Evolutionary conservation across 2,329 filamentous ascomycete genomes (phyloP).

Genomic region (Penicillium sclerotigenum): DNA sequence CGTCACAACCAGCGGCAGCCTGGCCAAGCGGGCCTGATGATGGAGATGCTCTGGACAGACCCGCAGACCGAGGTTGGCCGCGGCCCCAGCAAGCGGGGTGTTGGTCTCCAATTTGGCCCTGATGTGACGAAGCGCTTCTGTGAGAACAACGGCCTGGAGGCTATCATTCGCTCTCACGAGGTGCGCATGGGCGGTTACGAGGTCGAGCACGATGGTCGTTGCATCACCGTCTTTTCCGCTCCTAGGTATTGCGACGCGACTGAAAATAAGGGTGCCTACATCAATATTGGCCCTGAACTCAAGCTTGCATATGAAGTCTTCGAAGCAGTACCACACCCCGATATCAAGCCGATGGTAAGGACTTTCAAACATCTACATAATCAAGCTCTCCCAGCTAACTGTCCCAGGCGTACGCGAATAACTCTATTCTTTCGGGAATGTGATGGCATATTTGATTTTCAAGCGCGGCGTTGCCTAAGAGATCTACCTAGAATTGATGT

Average conservation of each 20-base stretch:
- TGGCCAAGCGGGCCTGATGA: constrained; percentile 93
- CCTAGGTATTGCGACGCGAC: constrained; percentile 97
- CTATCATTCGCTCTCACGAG: constrained; percentile 95
- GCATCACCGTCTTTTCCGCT: constrained; percentile 97
- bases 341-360: constrained; percentile 82
- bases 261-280: constrained; percentile 96
- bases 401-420: constrained; percentile 74
- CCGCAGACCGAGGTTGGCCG: constrained; percentile 82
- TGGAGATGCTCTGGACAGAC: constrained; percentile 99
- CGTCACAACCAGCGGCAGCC: constrained; percentile 88
- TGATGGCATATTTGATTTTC: constrained; percentile 41
- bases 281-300: constrained; percentile 89
- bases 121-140: constrained; percentile 97
- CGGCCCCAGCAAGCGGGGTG: constrained; percentile 92
- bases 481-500: constrained; percentile 19
- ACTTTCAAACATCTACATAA: not conserved
- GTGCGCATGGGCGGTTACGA: constrained; percentile 99
- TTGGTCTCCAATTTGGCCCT: constrained; percentile 93
- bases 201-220: constrained; percentile 90
- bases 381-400: constrained; percentile 5
- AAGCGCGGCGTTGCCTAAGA: constrained; percentile 26
- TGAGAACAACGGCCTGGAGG: constrained; percentile 89
- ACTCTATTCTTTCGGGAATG: constrained; percentile 73
- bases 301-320: constrained; percentile 92
- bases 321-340: constrained; percentile 91